Evolutionary conservation across 2,329 filamentous ascomycete species (phyloP), one percentile per base, ranked within the genome.

Genomic region (Plenodomus biglobosus): DNA sequence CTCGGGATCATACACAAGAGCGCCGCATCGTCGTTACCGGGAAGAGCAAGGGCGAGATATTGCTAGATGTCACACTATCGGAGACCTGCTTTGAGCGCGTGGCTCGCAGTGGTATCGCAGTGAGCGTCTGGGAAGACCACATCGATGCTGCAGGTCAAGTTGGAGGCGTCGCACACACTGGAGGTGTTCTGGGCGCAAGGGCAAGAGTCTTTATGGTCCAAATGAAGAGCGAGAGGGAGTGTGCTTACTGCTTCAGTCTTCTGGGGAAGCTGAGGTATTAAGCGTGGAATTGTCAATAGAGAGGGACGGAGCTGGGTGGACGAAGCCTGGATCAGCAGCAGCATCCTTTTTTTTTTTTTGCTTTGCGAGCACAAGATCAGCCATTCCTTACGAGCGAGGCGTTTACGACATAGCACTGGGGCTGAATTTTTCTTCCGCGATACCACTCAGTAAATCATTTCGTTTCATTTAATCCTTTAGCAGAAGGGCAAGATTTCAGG

Each of bases 21-120:
- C 96, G 96, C 76, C 85, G 92, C 8, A 84, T 99, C 49, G 78
- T 95, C 15, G 85, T 96, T 19, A 83, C 82, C 3, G 85, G 84
- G 5, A 86, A 90, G 64, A 85, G 84, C 1, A 83, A 84, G 53
- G 82, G 83, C 18, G 78, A 85, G 52, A 79, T 86, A 1, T 72
- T 95, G 30, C 79, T 96, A 0, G 92, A 97, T 69, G 90, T 89
- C 1, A 91, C 91, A 40, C 77, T 96, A 1, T 87, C 87, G 10
- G 90, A 91, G 66, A 88, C 84, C 47, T 92, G 88, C 65, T 95
- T 96, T 73, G 87, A 92, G 58, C 79, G 88, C 16, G 84, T 96
- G 51, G 92, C 90, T 4, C 84, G 87, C 57, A 87, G 88, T 27
- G 92, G 92, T 39, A 92, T 96, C 62, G 89, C 94, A 1, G 85